These are phyloP conservation scores for Isatis lusitanica DNA, from an alignment of 441 rosid species.

Conservation along the genomic window DNA sequence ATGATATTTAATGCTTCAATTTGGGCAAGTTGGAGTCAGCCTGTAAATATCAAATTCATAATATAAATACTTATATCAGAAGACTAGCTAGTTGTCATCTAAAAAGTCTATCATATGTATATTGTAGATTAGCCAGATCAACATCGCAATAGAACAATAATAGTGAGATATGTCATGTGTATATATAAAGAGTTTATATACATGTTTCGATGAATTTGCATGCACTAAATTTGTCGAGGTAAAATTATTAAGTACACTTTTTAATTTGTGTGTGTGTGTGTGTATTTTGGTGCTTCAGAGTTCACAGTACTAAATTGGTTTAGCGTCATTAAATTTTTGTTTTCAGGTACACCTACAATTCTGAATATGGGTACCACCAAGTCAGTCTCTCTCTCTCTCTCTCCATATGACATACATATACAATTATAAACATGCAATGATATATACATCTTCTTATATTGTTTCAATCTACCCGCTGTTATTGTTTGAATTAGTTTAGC, in stretches of 20 bases:
- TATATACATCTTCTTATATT: background rate
- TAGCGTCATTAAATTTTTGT: constrained; percentile 29
- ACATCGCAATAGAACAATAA: constrained; percentile 12
- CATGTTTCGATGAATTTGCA: constrained; percentile 18
- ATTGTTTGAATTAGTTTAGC: background rate
- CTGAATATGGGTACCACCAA: constrained; percentile 82
- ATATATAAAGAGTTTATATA: background rate
- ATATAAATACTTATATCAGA: constrained; percentile 6
- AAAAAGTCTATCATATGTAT: background rate
- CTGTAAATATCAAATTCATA: constrained; percentile 35
- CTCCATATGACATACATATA: background rate
- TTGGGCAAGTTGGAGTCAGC: constrained; percentile 47
- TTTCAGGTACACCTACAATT: constrained; percentile 72
- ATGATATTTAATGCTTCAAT: constrained; percentile 36
- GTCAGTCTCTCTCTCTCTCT: constrained; percentile 38
- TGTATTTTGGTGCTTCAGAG: constrained; percentile 16
- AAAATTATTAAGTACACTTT: background rate
- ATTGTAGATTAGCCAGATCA: constrained; percentile 23
- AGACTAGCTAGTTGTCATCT: constrained; percentile 26
- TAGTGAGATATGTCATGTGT: constrained; percentile 17
- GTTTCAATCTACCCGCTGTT: constrained; percentile 1
- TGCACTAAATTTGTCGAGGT: constrained; percentile 7
- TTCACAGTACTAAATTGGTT: constrained; percentile 3
- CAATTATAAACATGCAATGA: constrained; percentile 11
- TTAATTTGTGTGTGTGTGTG: background rate